A percentile compares a stretch with the other conserved stretches of the same genome.
These are phyloP conservation scores for Bruguiera gymnorhiza DNA, from an alignment of 345 rosid genomes.

Conservation along the genomic window DNA sequence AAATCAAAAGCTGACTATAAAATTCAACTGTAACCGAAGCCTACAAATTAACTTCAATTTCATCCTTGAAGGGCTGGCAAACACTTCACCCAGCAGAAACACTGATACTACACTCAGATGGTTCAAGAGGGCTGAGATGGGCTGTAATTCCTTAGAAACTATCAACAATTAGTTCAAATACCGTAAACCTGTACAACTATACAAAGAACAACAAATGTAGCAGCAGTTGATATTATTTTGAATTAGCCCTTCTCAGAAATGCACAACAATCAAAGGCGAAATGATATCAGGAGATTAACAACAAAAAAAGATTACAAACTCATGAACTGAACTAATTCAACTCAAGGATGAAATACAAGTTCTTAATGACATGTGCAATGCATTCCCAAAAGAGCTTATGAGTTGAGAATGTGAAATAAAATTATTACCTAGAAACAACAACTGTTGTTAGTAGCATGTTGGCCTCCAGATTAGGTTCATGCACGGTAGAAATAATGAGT, in stretches of 20 bases:
- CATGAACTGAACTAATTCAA: constrained; percentile 3
- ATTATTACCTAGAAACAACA: constrained; percentile 60
- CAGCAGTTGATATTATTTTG: not conserved
- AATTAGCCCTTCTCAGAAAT: too few species aligned
- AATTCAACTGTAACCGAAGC: constrained; percentile 9
- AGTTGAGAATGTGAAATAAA: constrained; percentile 2
- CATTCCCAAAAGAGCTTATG: too few species aligned
- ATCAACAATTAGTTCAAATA: not conserved
- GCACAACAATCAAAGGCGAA: too few species aligned
- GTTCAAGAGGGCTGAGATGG: not conserved
- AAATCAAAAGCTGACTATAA: not conserved
- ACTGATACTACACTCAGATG: not conserved
- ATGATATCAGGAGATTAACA: not conserved
- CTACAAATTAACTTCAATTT: constrained; percentile 1
- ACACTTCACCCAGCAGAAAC: not conserved
- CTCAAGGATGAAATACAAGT: constrained; percentile 1
- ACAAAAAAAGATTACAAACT: not conserved
- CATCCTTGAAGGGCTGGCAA: not conserved
- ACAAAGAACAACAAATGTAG: not conserved
- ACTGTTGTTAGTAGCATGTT: constrained; percentile 59
- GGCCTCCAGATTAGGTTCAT: constrained; percentile 67
- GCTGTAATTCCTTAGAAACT: not conserved
- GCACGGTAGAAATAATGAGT: constrained; percentile 47
- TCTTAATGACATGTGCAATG: not conserved
- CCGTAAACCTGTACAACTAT: not conserved